phyloP scores from a whole-genome alignment of 805 yeast genomes.

The Saccharomycopsis sp. region DNA sequence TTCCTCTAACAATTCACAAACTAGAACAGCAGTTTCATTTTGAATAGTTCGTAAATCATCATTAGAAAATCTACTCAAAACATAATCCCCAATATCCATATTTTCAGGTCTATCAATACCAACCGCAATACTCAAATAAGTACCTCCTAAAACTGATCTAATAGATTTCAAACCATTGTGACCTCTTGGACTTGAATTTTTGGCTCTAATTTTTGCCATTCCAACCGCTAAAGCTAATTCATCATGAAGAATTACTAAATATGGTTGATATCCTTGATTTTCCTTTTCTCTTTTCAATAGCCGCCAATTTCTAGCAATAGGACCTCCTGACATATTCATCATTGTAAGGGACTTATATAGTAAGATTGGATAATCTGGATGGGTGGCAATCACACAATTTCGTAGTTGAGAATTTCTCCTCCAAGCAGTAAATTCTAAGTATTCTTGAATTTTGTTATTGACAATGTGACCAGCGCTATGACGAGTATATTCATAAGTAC shows the following conservation, averaged over 20 bases:
- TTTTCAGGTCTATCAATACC: conserved; percentile 71
- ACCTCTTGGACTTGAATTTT: conserved; percentile 61
- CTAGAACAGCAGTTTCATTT: not conserved
- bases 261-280: conserved; percentile 9
- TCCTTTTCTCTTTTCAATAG: not conserved
- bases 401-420: not conserved
- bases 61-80: conserved; percentile 41
- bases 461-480: conserved; percentile 15
- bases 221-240: conserved; percentile 65
- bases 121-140: conserved; percentile 52
- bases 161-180: conserved; percentile 76
- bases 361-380: not conserved
- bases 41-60: conserved; percentile 30
- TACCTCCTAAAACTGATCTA: conserved; percentile 31
- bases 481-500: conserved; percentile 12
- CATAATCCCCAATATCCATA: conserved; percentile 34
- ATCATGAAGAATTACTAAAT: conserved; percentile 56
- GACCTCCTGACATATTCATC: conserved; percentile 15
- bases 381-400: not conserved
- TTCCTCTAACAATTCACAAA: not conserved
- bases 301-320: conserved; percentile 7
- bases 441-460: conserved; percentile 1
- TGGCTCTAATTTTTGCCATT: conserved; percentile 47
- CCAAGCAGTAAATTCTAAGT: conserved; percentile 5
- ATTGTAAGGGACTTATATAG: conserved; percentile 9